phyloP scores from a whole-genome alignment of 352 stramenopile species.

The Phytophthora boehmeriae region DNA sequence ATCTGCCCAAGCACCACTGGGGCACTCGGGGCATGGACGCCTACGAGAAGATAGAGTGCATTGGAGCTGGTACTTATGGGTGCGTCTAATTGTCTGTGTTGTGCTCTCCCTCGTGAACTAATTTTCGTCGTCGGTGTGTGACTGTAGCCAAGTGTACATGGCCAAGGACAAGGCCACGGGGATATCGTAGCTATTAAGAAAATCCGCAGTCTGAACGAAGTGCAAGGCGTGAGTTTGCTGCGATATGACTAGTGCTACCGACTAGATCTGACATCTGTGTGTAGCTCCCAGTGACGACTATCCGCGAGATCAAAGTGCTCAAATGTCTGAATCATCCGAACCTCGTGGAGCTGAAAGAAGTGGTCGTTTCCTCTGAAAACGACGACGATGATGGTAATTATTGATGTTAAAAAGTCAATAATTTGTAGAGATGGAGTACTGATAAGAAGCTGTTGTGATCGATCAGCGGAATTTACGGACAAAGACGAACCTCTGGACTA shows the following conservation, averaged over 20 bases:
- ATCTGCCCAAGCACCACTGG: constrained; percentile 87
- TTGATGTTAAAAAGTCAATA: not conserved
- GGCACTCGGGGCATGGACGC: constrained; percentile 81
- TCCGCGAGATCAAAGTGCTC: constrained; percentile 99
- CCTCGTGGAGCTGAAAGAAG: constrained; percentile 96
- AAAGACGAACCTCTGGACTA: constrained; percentile 87
- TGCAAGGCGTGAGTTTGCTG: constrained; percentile 74
- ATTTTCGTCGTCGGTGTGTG: constrained; percentile 9
- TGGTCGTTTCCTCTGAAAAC: constrained; percentile 91
- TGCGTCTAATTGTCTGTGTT: constrained; percentile 23
- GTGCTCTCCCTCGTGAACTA: not conserved
- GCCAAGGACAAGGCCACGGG: constrained; percentile 83
- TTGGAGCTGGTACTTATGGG: constrained; percentile 90
- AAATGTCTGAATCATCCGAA: constrained; percentile 96
- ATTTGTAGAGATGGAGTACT: not conserved
- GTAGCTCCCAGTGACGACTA: constrained; percentile 94
- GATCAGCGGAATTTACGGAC: constrained; percentile 73
- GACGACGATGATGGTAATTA: constrained; percentile 77
- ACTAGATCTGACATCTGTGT: constrained; percentile 7
- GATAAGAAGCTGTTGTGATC: not conserved
- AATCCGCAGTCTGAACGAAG: constrained; percentile 90
- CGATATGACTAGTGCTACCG: not conserved
- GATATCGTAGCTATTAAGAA: constrained; percentile 93
- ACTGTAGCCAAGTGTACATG: constrained; percentile 86
- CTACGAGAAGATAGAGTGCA: constrained; percentile 91